These are phyloP conservation scores for Solanum virginianum DNA, from an alignment of 257 asterid genomes.

Conservation along the genomic window DNA sequence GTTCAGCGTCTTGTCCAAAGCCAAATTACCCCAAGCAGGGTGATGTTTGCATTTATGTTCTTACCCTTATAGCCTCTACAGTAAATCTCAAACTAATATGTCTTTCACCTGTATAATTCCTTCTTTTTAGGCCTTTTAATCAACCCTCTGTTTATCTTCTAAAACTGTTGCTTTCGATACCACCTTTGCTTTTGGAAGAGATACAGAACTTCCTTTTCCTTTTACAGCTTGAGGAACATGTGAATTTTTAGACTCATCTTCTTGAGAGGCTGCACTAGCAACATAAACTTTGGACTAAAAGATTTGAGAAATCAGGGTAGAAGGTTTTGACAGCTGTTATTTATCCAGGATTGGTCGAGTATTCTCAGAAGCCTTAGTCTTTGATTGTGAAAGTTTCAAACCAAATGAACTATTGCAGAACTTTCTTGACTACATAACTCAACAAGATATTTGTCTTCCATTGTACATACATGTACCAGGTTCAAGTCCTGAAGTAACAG, in stretches of 20 bases:
- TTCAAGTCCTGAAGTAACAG: no score
- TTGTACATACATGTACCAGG: no score
- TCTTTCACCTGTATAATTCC: slow-evolving; percentile 29
- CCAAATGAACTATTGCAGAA: no score
- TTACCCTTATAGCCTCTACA: not conserved
- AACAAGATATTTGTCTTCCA: no score
- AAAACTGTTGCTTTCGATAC: slow-evolving; percentile 9
- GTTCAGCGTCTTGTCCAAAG: slow-evolving; percentile 19
- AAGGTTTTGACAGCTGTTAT: slow-evolving; percentile 5
- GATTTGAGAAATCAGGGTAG: slow-evolving; percentile 3
- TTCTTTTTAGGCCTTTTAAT: no score
- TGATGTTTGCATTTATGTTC: no score
- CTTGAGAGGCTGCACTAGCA: slow-evolving; percentile 6
- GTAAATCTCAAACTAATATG: slow-evolving; percentile 46
- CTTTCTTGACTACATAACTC: no score
- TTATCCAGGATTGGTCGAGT: slow-evolving; percentile 12
- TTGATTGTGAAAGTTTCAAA: no score
- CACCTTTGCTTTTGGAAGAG: slow-evolving; percentile 22
- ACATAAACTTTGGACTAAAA: slow-evolving; percentile 13
- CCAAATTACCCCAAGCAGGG: not conserved
- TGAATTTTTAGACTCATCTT: slow-evolving; percentile 2
- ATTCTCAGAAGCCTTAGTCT: not conserved
- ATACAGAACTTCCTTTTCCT: not conserved
- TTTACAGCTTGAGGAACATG: not conserved
- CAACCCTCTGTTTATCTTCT: not conserved